These are phyloP conservation scores for Biscogniauxia mediterranea DNA, from an alignment of 2,329 filamentous ascomycete genomes.

Conservation along the genomic window DNA sequence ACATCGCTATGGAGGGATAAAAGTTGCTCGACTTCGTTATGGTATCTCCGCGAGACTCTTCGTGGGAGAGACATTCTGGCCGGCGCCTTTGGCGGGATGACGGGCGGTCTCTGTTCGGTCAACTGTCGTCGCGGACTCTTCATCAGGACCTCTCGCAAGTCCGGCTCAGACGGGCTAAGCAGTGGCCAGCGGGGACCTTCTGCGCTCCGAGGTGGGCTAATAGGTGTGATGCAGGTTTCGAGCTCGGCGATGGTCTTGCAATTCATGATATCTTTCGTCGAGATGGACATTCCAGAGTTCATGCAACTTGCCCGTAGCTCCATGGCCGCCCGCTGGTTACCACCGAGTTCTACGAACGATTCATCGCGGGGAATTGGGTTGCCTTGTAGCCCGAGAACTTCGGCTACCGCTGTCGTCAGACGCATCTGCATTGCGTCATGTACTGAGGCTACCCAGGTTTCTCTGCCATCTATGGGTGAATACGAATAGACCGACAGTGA, in stretches of 20 bases:
- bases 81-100: slow-evolving; percentile 23
- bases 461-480: slow-evolving; percentile 11
- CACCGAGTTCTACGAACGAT: slow-evolving; percentile 46
- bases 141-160: slow-evolving; percentile 11
- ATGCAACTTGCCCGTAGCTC: slow-evolving; percentile 36
- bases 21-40: slow-evolving; percentile 38
- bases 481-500: slow-evolving; percentile 22
- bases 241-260: slow-evolving; percentile 46
- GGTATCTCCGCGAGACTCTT: slow-evolving; percentile 24
- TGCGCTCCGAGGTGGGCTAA: slow-evolving; percentile 15
- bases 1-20: slow-evolving; percentile 41
- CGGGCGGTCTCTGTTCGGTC: slow-evolving; percentile 12
- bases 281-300: slow-evolving; percentile 36
- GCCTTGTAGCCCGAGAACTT: slow-evolving; percentile 36
- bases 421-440: slow-evolving; percentile 27
- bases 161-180: slow-evolving; percentile 24
- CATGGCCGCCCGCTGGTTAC: slow-evolving; percentile 36
- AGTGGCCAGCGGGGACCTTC: slow-evolving; percentile 8
- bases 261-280: slow-evolving; percentile 40
- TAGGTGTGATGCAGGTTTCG: slow-evolving; percentile 40
- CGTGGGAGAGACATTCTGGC: slow-evolving; percentile 14
- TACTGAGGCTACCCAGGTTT: slow-evolving; percentile 13
- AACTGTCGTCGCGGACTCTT: slow-evolving; percentile 7
- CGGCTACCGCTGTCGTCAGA: slow-evolving; percentile 35
- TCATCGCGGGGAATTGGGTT: slow-evolving; percentile 36